These are phyloP conservation scores for Phytophthora litchii DNA, from an alignment of 352 stramenopile genomes.

Conservation along the genomic window DNA sequence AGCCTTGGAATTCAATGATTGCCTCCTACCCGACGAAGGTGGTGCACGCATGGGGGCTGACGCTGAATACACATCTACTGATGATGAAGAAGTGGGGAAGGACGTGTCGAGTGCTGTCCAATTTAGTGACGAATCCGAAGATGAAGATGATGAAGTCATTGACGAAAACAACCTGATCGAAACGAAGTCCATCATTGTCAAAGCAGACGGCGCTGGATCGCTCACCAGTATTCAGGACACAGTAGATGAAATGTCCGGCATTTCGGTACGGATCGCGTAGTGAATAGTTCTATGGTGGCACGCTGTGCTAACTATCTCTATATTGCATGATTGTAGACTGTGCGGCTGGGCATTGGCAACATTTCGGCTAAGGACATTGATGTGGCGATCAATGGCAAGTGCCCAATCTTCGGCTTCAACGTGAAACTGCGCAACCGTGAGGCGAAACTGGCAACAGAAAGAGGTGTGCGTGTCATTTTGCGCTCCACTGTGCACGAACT, in stretches of 20 bases:
- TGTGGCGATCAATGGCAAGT: conserved; percentile 78
- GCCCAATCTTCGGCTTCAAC: conserved; percentile 87
- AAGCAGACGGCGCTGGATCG: conserved; percentile 78
- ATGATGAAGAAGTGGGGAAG: neutral
- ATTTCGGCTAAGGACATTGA: conserved; percentile 83
- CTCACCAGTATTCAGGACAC: conserved; percentile 86
- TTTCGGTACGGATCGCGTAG: conserved; percentile 39
- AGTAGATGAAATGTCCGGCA: conserved; percentile 72
- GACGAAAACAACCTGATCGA: conserved; percentile 50
- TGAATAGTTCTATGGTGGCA: conserved; percentile 1
- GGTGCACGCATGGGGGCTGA: conserved; percentile 4
- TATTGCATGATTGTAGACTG: conserved; percentile 47
- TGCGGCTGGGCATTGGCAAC: conserved; percentile 78
- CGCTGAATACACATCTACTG: conserved; percentile 24
- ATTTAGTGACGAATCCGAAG: conserved; percentile 1
- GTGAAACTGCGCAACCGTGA: conserved; percentile 72
- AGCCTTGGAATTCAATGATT: conserved; percentile 73
- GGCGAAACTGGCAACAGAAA: conserved; percentile 53
- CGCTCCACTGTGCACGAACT: conserved; percentile 76
- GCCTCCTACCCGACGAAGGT: conserved; percentile 43
- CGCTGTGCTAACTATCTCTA: conserved; percentile 13
- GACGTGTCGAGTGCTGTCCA: conserved; percentile 14
- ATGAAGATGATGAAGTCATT: conserved; percentile 34
- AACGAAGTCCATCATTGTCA: conserved; percentile 79
- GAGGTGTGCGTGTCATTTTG: conserved; percentile 72